Conservation (phyloP, 2,329 filamentous ascomycete genomes). For the Coleophoma cylindrospora region DNA sequence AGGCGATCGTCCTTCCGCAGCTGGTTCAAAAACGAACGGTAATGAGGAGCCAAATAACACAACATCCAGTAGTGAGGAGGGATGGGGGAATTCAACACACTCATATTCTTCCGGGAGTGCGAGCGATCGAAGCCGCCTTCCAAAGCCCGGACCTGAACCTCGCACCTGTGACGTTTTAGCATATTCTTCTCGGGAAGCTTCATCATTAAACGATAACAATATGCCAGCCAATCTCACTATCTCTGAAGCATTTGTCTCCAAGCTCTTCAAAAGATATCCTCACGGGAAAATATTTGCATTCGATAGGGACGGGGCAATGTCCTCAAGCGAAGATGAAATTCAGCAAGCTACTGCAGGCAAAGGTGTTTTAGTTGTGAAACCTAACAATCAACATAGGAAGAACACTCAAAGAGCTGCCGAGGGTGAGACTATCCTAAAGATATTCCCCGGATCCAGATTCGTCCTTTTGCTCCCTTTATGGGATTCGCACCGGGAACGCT, state of each 20-base stretch:
- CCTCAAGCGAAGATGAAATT: background rate
- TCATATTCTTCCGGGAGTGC: background rate
- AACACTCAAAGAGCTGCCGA: background rate
- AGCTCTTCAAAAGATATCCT: conserved; percentile 8
- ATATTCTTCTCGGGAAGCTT: background rate
- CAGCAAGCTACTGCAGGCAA: background rate
- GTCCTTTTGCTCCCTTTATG: conserved; percentile 43
- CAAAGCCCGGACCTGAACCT: background rate
- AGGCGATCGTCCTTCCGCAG: no score
- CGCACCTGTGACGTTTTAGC: background rate
- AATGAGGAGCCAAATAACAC: background rate
- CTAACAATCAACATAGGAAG: background rate
- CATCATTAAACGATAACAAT: background rate
- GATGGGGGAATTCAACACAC: background rate
- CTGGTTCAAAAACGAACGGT: no score
- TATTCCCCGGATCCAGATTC: background rate
- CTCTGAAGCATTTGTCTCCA: background rate
- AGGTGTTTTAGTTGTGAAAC: background rate
- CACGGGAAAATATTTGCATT: conserved; percentile 17
- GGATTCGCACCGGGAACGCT: conserved; percentile 38
- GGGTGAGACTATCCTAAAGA: background rate
- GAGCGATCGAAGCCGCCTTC: background rate
- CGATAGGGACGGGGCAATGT: conserved; percentile 8
- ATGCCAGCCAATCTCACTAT: background rate
- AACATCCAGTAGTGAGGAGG: background rate